phyloP scores from a whole-genome alignment of 2,329 filamentous ascomycete genomes.

The Phialocephala subalpina region DNA sequence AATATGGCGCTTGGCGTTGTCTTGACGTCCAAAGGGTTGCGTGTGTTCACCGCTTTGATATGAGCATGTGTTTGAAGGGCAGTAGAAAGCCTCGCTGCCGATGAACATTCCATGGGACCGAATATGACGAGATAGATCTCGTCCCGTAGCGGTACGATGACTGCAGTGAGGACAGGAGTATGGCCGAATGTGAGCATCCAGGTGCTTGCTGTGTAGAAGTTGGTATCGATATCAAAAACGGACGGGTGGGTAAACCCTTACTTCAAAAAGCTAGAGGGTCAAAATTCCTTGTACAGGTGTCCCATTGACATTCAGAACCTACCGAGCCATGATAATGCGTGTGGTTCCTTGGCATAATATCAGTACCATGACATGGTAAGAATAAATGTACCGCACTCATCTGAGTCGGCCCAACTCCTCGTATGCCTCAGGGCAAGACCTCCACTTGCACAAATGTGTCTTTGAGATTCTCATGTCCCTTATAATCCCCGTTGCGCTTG shows the following conservation, averaged over 20 bases:
- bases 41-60: not conserved
- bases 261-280: not conserved
- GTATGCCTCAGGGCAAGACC: not conserved
- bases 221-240: not conserved
- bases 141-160: not conserved
- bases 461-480: not conserved
- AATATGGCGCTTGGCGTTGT: not conserved
- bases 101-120: not conserved
- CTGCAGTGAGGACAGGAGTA: not conserved
- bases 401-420: not conserved
- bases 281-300: not conserved
- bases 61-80: not conserved
- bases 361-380: not conserved
- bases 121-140: not conserved
- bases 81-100: not conserved
- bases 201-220: not conserved
- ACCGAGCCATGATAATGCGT: not conserved
- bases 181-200: not conserved
- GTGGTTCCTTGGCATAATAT: not conserved
- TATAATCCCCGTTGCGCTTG: not conserved
- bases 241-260: not conserved
- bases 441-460: not conserved
- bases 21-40: not conserved
- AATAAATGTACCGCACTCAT: not conserved
- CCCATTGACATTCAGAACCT: not conserved